Evolutionary conservation across 1,284 basidiomycete species (phyloP).

Genomic region (Pseudozyma thailandica): DNA sequence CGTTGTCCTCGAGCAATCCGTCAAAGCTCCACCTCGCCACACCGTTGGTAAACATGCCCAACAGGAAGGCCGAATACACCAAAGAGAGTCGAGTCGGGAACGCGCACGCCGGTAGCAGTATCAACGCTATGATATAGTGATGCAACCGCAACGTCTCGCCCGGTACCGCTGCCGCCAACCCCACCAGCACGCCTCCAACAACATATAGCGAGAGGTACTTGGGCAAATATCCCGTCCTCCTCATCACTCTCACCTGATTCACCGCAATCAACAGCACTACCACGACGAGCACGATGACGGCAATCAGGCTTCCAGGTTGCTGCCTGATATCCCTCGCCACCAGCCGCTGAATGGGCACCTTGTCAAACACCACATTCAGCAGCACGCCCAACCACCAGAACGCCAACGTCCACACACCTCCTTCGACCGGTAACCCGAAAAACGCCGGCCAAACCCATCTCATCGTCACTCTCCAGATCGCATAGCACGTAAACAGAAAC

Average conservation of each 20-base stretch:
- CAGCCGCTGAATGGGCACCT: constrained; percentile 71
- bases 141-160: constrained; percentile 67
- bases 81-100: constrained; percentile 83
- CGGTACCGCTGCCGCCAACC: constrained; percentile 79
- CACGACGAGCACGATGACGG: constrained; percentile 78
- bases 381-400: constrained; percentile 81
- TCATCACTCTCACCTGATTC: constrained; percentile 84
- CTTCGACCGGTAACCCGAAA: constrained; percentile 77
- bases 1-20: constrained; percentile 80
- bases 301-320: constrained; percentile 77
- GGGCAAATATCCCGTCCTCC: constrained; percentile 82
- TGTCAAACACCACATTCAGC: constrained; percentile 64
- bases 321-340: constrained; percentile 77
- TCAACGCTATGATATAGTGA: constrained; percentile 78
- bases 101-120: constrained; percentile 79
- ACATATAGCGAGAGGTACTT: constrained; percentile 73
- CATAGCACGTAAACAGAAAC: constrained; percentile 80
- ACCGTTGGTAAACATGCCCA: constrained; percentile 78
- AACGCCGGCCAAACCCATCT: constrained; percentile 81
- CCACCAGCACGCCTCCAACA: constrained; percentile 75
- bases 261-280: constrained; percentile 70
- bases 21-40: constrained; percentile 72
- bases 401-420: constrained; percentile 78
- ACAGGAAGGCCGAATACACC: constrained; percentile 80
- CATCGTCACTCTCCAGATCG: constrained; percentile 80